Base-by-base conservation (phyloP, 2,329 filamentous ascomycete species). In the Penicillium sp. region DNA sequence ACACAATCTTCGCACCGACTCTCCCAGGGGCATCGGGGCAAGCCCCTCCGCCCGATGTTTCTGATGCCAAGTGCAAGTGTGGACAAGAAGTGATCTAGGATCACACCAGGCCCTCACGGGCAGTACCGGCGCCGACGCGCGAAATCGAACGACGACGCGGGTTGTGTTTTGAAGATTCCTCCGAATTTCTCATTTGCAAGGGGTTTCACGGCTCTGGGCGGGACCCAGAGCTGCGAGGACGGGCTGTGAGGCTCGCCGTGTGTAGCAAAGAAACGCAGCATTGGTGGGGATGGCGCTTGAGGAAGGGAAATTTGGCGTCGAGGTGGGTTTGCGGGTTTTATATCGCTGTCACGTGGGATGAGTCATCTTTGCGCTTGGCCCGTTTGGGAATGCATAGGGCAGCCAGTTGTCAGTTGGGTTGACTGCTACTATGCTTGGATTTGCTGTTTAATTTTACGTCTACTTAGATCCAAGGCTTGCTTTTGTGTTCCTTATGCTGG, bases 101-200 rank as follows among this genome's bases (percentile, higher is more conserved):
- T 87, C 84, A 86, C 85, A 86, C 80, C 80, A 84, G 85, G 79
- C 85, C 87, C 85, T 91, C 78, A 79, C 86, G 82, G 85, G 85
- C 84, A 87, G 87, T 61, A 71, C 69, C 69, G 62, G 61, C 61
- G 57, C 50, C 45, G 39, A 32, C 35, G 51, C 52, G 44, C 39
- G 52, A 52, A 56, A 56, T 54, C 61, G 59, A 59, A 46, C 48
- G 59, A 62, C 64, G 66, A 66, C 64, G 69, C 66, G 67, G 72
- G 71, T 69, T 73, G 49, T 55, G 54, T 65, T 48, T 69, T 88
- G 87, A 88, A 90, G 86, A 90, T 83, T 93, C 86, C 88, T 93
- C 88, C 87, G 87, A 93, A 91, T 93, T 93, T 93, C 87, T 88
- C 87, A 90, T 88, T 88, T 90, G 88, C 87, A 74, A 71, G 56